These are phyloP conservation scores for Rhododendron kiyosumense DNA, from an alignment of 148 eudicot species.

Conservation along the genomic window DNA sequence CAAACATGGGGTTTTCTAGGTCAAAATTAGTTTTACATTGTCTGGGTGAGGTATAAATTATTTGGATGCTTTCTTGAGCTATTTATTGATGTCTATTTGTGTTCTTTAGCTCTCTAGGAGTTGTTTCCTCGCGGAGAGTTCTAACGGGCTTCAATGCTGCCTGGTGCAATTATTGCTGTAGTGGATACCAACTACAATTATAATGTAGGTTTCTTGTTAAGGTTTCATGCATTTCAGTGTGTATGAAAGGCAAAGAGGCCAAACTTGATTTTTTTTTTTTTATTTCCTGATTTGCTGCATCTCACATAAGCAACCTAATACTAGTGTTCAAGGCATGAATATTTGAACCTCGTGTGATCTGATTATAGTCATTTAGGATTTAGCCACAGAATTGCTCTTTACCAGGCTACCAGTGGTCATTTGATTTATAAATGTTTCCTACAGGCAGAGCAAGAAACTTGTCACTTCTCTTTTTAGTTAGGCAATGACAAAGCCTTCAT, in stretches of 20 bases:
- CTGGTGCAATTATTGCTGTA: background rate
- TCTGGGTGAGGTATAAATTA: background rate
- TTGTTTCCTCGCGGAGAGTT: background rate
- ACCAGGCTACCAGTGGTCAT: too few relatives aligned
- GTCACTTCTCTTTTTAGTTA: background rate
- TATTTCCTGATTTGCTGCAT: background rate
- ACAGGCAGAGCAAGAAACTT: background rate
- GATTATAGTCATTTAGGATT: background rate
- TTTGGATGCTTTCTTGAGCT: background rate
- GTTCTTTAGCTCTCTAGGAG: background rate
- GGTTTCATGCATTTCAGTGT: background rate
- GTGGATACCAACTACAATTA: background rate
- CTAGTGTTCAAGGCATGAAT: background rate
- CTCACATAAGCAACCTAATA: background rate
- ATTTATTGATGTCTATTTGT: background rate
- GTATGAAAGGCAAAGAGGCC: background rate
- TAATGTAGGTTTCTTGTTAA: background rate
- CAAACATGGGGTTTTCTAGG: background rate
- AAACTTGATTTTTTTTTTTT: background rate
- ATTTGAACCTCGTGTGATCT: background rate
- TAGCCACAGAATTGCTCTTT: background rate
- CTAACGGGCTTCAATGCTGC: background rate
- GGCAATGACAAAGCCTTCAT: background rate
- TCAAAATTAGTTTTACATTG: background rate
- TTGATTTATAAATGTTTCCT: background rate